Evolutionary conservation across 768 basidiomycete species (phyloP), one percentile per base, ranked within the genome.

Genomic region (Chiua virens): DNA sequence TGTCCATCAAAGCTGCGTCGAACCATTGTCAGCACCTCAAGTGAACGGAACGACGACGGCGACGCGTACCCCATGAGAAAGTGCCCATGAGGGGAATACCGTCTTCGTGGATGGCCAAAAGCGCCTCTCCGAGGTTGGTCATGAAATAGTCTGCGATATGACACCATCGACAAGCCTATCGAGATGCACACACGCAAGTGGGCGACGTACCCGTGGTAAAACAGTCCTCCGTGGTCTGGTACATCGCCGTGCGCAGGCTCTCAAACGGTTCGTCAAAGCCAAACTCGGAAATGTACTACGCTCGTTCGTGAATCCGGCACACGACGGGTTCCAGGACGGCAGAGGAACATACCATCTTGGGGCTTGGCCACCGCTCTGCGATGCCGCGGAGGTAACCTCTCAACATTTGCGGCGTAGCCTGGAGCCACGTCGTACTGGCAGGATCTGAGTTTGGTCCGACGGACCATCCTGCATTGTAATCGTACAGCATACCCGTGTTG

Each of bases 221-320:
- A 28, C 28, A 28, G 6, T 30, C 30, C 30, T 14, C 30, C 13
- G 30, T 30, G 13, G 5, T 30, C 30, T 30, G 30, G 30, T 30
- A 14, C 30, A 14, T 30, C 5, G 11, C 30, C 30, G 30, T 30
- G 13, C 30, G 30, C 30, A 30, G 58, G 17, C 67, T 67, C 58
- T 79, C 78, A 52, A 75, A 76, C 7, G 79, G 77, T 55, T 80
- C 77, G 11, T 70, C 71, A 44, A 80, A 79, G 1, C 80, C 79
- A 56, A 79, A 80, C 55, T 81, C 80, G 3, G 78, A 73, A 21
- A 79, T 68, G 52, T 74, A 75, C 76, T 78, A 41, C 3, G 32
- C n/a, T 11, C 10, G 20, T 0, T 25, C 5, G 17, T 30, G 23
- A 14, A 25, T 41, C 17, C 7, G n/a, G 23, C 11, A 13, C 2